phyloP scores from a whole-genome alignment of 805 yeast species.

The Nakazawaea laoshanensis region DNA sequence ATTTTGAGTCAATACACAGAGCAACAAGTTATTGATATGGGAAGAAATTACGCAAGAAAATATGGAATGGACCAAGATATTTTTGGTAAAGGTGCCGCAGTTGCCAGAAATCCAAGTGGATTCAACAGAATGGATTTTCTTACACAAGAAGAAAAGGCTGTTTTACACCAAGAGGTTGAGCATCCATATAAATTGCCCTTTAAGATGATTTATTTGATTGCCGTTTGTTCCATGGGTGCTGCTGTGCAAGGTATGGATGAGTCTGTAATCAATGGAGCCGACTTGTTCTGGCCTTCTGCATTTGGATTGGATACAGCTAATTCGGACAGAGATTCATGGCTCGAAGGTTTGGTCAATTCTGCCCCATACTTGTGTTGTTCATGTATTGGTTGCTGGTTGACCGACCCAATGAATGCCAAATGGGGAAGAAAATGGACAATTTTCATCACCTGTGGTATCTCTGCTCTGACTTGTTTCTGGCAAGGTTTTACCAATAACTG shows the following conservation, averaged over 20 bases:
- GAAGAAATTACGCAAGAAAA: slow-evolving; percentile 53
- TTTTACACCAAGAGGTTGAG: slow-evolving; percentile 35
- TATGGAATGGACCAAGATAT: slow-evolving; percentile 48
- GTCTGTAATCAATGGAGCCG: slow-evolving; percentile 67
- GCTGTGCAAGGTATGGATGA: slow-evolving; percentile 81
- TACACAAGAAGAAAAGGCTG: slow-evolving; percentile 44
- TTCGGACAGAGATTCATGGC: slow-evolving; percentile 42
- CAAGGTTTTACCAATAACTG: slow-evolving; percentile 55
- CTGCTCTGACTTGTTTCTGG: slow-evolving; percentile 61
- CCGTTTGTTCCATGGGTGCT: slow-evolving; percentile 69
- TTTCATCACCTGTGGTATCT: slow-evolving; percentile 52
- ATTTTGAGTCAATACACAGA: slow-evolving; percentile 50
- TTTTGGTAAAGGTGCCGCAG: slow-evolving; percentile 58
- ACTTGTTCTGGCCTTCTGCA: slow-evolving; percentile 46
- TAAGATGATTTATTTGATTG: slow-evolving; percentile 45
- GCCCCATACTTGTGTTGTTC: slow-evolving; percentile 66
- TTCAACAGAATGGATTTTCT: slow-evolving; percentile 51
- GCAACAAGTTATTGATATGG: slow-evolving; percentile 61
- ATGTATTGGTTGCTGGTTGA: slow-evolving; percentile 51
- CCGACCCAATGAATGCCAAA: slow-evolving; percentile 47
- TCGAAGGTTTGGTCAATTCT: slow-evolving; percentile 57
- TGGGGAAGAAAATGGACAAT: slow-evolving; percentile 63
- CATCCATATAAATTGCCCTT: slow-evolving; percentile 37
- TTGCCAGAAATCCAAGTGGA: slow-evolving; percentile 53
- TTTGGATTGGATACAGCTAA: slow-evolving; percentile 39